These are phyloP conservation scores for Microsporum audouinii DNA, from an alignment of 2,329 filamentous ascomycete species.

Conservation along the genomic window DNA sequence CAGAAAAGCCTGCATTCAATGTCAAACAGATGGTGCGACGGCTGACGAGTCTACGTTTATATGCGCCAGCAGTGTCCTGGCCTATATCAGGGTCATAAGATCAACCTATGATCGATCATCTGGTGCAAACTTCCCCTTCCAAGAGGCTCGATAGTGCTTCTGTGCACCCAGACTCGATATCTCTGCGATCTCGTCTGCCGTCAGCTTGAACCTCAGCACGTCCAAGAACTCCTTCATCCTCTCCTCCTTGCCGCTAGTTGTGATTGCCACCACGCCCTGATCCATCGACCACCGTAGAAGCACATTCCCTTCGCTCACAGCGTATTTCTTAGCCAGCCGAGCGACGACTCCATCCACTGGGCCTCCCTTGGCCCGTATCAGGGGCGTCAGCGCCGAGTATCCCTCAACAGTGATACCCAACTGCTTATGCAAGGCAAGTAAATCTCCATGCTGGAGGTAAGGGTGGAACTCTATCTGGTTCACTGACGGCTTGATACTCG, in stretches of 20 bases:
- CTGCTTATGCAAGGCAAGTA: constrained; percentile 31
- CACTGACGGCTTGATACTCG: constrained; percentile 31
- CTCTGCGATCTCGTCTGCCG: constrained; percentile 45
- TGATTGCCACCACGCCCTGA: constrained; percentile 48
- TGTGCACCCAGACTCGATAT: constrained; percentile 39
- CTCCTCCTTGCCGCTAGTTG: constrained; percentile 50
- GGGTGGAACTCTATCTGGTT: constrained; percentile 38
- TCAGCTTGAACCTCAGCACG: constrained; percentile 46
- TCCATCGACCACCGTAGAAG: constrained; percentile 51
- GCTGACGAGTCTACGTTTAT: background rate
- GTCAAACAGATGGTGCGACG: background rate
- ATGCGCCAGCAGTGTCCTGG: background rate
- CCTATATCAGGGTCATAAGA: background rate
- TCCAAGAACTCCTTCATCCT: constrained; percentile 48
- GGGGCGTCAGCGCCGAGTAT: constrained; percentile 37
- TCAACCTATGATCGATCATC: constrained; percentile 30
- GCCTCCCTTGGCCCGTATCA: constrained; percentile 44
- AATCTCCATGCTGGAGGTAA: constrained; percentile 36
- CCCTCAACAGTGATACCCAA: constrained; percentile 33
- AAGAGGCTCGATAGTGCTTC: constrained; percentile 44
- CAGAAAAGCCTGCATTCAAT: background rate
- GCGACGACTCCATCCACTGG: constrained; percentile 44
- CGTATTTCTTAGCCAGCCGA: constrained; percentile 49
- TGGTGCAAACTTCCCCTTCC: constrained; percentile 38
- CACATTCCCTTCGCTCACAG: constrained; percentile 46